Percentiles rank a stretch among this genome's conserved stretches.
phyloP scores from a whole-genome alignment of 306 rosid genomes.

The Glycine latifolia region DNA sequence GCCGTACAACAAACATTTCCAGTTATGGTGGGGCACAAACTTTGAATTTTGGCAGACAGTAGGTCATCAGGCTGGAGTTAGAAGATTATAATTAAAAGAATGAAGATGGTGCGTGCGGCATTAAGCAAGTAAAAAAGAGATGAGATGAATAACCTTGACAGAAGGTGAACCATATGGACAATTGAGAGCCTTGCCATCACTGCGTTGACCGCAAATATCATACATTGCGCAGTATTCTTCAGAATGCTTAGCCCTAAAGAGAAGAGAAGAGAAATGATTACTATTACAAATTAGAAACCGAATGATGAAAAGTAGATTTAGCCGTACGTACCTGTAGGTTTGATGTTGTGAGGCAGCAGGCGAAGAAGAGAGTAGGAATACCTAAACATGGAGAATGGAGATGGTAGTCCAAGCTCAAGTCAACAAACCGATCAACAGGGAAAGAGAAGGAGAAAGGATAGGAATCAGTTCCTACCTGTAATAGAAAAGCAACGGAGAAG shows the following conservation, averaged over 20 bases:
- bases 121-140: neutral
- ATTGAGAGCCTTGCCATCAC: conserved; percentile 88
- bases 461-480: conserved; percentile 58
- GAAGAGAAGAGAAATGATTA: neutral
- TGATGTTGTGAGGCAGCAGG: conserved; percentile 45
- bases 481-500: conserved; percentile 47
- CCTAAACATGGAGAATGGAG: neutral
- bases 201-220: conserved; percentile 87
- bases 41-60: conserved; percentile 91
- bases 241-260: conserved; percentile 66
- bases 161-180: conserved; percentile 88
- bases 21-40: conserved; percentile 81
- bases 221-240: conserved; percentile 93
- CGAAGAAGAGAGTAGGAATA: conserved; percentile 55
- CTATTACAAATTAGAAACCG: no score
- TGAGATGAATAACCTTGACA: conserved; percentile 61
- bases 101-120: neutral
- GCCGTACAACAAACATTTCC: conserved; percentile 93
- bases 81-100: neutral
- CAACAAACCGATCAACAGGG: neutral
- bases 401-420: conserved; percentile 19
- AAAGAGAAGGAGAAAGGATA: neutral
- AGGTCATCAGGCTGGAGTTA: conserved; percentile 78
- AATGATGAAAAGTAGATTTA: neutral
- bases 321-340: conserved; percentile 18